Evolutionary conservation across 2,329 filamentous ascomycete genomes (phyloP).

Genomic region (Hortaea sp.): DNA sequence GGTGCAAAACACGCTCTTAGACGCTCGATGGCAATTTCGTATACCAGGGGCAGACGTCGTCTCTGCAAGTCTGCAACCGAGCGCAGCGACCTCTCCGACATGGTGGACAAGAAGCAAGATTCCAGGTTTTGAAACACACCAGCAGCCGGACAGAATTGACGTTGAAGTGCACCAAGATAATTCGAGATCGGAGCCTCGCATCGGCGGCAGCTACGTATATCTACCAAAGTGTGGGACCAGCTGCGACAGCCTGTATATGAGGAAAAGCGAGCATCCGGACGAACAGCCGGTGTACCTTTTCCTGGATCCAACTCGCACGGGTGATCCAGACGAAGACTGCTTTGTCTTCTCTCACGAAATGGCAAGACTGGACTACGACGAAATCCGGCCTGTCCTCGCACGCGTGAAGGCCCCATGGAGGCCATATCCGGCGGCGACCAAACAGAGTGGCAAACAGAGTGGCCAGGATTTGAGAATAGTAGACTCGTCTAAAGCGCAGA

Average conservation of each 20-base stretch:
- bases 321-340: constrained; percentile 36
- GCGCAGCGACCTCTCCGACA: constrained; percentile 17
- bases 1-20: constrained; percentile 22
- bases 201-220: constrained; percentile 43
- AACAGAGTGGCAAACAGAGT: too few species aligned
- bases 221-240: constrained; percentile 50
- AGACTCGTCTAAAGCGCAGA: too few species aligned
- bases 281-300: constrained; percentile 43
- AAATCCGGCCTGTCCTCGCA: constrained; percentile 37
- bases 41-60: constrained; percentile 20
- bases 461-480: too few species aligned
- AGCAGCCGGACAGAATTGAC: constrained; percentile 34
- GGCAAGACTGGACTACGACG: constrained; percentile 35
- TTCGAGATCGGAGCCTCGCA: constrained; percentile 8
- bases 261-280: constrained; percentile 6
- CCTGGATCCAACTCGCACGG: constrained; percentile 44
- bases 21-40: constrained; percentile 33
- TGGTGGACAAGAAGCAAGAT: constrained; percentile 30
- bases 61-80: constrained; percentile 12
- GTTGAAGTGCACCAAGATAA: constrained; percentile 20
- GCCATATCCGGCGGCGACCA: constrained; percentile 17
- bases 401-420: constrained; percentile 38
- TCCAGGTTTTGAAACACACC: constrained; percentile 29
- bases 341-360: constrained; percentile 49
- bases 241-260: constrained; percentile 44